These are phyloP conservation scores for Tephrocybe rancida DNA, from an alignment of 768 basidiomycete genomes.

Conservation along the genomic window DNA sequence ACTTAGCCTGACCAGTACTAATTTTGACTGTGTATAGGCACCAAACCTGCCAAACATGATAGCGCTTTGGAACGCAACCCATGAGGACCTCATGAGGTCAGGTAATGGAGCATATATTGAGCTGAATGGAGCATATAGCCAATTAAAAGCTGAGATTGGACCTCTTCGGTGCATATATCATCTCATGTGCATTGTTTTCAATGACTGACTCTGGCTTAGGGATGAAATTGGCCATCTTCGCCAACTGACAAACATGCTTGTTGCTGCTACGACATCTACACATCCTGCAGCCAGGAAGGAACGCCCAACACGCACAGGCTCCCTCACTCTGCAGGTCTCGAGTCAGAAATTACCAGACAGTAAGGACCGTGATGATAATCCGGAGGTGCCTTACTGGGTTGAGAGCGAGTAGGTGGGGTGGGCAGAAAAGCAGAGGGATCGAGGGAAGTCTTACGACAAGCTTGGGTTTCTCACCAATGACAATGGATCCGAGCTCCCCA, in stretches of 20 bases:
- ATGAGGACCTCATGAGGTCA: neutral
- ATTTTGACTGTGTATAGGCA: neutral
- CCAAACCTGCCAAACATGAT: neutral
- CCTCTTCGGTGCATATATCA: neutral
- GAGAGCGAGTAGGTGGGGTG: neutral
- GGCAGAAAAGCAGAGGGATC: neutral
- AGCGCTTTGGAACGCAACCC: neutral
- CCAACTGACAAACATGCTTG: neutral
- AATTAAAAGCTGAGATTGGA: neutral
- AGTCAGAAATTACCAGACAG: too few species aligned
- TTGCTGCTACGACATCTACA: neutral
- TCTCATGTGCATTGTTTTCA: neutral
- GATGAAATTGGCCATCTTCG: neutral
- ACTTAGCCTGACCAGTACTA: neutral
- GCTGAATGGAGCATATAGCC: neutral
- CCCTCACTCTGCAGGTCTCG: too few species aligned
- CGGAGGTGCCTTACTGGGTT: neutral
- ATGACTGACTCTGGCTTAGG: neutral
- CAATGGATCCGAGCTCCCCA: neutral
- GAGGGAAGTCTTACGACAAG: neutral
- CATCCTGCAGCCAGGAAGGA: too few species aligned
- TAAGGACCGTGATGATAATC: neutral
- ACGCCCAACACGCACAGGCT: too few species aligned
- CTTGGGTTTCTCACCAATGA: neutral
- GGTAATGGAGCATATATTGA: slow-evolving; percentile 4